Evolutionary conservation across 805 yeast species (phyloP).

Genomic region (Aciculoconidium aculeatum): DNA sequence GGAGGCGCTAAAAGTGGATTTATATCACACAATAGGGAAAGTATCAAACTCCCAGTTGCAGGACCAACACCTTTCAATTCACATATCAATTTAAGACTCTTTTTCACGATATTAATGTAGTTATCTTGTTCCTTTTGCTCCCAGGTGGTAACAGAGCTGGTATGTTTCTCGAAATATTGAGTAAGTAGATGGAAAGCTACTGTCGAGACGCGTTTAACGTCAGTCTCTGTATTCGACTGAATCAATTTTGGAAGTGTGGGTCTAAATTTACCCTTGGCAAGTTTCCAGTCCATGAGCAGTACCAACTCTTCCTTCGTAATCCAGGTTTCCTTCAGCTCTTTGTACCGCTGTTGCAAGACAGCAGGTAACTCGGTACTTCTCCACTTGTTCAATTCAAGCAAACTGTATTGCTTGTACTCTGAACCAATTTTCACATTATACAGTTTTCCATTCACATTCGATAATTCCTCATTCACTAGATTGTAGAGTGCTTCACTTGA

Average conservation of each 20-base stretch:
- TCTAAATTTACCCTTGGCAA: conserved; percentile 36
- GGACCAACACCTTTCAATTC: conserved; percentile 45
- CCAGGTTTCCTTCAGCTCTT: conserved; percentile 15
- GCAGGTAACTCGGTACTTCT: conserved; percentile 24
- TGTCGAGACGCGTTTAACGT: conserved; percentile 25
- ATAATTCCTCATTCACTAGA: conserved; percentile 21
- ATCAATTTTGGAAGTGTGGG: conserved; percentile 40
- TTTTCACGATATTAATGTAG: conserved; percentile 17
- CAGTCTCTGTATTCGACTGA: conserved; percentile 25
- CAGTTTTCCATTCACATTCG: too few species aligned
- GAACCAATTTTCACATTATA: too few species aligned
- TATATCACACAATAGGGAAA: conserved; percentile 26
- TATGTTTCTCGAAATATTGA: conserved; percentile 3
- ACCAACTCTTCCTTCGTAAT: conserved; percentile 35
- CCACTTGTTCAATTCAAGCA: conserved; percentile 38
- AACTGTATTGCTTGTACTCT: conserved; percentile 8
- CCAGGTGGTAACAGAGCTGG: too few species aligned
- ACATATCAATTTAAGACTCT: conserved; percentile 25
- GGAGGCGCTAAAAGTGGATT: conserved; percentile 29
- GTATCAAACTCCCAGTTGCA: conserved; percentile 42
- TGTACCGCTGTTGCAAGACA: conserved; percentile 17
- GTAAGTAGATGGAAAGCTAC: conserved; percentile 17
- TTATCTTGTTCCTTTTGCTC: conserved; percentile 2
- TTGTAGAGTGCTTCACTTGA: conserved; percentile 22
- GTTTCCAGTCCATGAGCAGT: conserved; percentile 44